Conservation (phyloP, 305 asterid species). For the Solanum aculeatissimum region DNA sequence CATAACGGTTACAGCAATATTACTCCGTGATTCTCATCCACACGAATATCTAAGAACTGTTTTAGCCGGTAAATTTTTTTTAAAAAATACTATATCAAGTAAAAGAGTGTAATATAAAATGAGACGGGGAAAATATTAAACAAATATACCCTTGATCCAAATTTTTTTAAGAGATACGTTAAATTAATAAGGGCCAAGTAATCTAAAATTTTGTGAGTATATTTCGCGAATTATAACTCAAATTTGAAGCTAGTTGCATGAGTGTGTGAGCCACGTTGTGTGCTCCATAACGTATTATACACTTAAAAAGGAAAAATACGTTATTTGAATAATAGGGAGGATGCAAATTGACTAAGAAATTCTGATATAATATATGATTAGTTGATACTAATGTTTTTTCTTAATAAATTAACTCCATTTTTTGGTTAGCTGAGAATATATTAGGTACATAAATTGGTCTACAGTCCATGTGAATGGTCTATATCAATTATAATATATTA, state of each 20-base stretch:
- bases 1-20: background rate
- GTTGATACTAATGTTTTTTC: background rate
- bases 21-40: background rate
- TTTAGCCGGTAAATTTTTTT: too few relatives aligned
- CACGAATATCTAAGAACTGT: too few relatives aligned
- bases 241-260: background rate
- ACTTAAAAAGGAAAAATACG: background rate
- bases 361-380: background rate
- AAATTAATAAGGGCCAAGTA: too few relatives aligned
- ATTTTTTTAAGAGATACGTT: too few relatives aligned
- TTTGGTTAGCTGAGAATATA: background rate
- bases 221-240: background rate
- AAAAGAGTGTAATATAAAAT: too few relatives aligned
- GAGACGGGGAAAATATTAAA: too few relatives aligned
- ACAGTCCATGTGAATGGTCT: background rate
- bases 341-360: background rate
- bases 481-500: background rate
- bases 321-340: background rate
- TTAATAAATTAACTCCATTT: background rate
- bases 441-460: background rate
- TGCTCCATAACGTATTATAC: background rate
- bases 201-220: too few relatives aligned
- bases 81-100: too few relatives aligned
- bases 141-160: too few relatives aligned
- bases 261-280: background rate